phyloP scores from a whole-genome alignment of 345 rosid genomes.

The Brassica nigra region DNA sequence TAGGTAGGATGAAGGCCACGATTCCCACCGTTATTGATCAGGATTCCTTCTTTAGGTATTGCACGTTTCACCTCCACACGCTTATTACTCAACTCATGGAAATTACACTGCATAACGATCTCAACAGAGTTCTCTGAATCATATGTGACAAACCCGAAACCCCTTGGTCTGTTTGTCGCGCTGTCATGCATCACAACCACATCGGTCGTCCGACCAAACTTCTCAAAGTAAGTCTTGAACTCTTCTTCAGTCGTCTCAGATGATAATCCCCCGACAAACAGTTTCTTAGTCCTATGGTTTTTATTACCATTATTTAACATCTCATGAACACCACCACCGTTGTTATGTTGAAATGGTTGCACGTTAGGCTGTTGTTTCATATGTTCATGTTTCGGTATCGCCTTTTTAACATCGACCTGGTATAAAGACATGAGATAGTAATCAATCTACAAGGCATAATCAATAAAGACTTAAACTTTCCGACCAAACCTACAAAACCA shows the following conservation, averaged over 20 bases:
- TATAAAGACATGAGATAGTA: not conserved
- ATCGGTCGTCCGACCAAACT: constrained; percentile 67
- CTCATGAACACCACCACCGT: constrained; percentile 26
- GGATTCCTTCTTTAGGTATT: constrained; percentile 70
- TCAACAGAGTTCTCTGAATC: constrained; percentile 72
- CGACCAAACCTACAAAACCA: not conserved
- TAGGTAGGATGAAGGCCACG: constrained; percentile 13
- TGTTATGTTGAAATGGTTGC: constrained; percentile 32
- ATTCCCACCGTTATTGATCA: constrained; percentile 31
- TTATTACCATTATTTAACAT: constrained; percentile 33
- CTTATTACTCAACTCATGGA: constrained; percentile 67
- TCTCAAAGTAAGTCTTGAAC: constrained; percentile 74
- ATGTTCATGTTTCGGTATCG: constrained; percentile 50
- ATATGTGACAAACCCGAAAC: constrained; percentile 83
- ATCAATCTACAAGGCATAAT: not conserved
- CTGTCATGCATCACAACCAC: constrained; percentile 85
- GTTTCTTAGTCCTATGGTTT: constrained; percentile 55
- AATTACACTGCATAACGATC: constrained; percentile 56
- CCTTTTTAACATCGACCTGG: constrained; percentile 65
- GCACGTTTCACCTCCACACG: constrained; percentile 82
- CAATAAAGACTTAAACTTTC: constrained; percentile 1
- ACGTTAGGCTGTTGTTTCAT: constrained; percentile 41
- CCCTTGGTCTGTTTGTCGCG: constrained; percentile 70
- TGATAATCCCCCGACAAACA: constrained; percentile 84
- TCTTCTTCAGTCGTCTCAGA: constrained; percentile 62